phyloP scores from a whole-genome alignment of 1,284 basidiomycete genomes.

The Trichosporon sp. region DNA sequence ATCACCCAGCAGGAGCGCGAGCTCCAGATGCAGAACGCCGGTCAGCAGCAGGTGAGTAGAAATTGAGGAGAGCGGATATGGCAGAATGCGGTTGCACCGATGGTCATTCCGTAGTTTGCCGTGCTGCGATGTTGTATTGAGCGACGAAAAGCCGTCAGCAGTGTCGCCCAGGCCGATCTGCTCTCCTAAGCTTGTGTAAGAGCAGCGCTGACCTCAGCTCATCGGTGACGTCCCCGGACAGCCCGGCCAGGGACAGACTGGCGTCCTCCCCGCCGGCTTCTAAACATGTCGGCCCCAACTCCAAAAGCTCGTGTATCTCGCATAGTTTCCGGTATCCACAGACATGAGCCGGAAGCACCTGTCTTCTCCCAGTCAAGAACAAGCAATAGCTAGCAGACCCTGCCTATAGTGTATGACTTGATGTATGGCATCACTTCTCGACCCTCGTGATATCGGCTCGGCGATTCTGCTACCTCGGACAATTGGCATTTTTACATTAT shows the following conservation, averaged over 20 bases:
- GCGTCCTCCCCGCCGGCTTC: constrained; percentile 20
- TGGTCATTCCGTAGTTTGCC: background rate
- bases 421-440: constrained; percentile 4
- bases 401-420: constrained; percentile 4
- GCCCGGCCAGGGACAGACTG: background rate
- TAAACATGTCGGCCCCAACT: constrained; percentile 5
- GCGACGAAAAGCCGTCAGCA: background rate
- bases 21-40: constrained; percentile 85
- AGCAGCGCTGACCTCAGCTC: constrained; percentile 10
- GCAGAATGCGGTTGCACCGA: background rate
- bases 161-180: background rate
- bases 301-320: background rate
- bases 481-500: constrained; percentile 1
- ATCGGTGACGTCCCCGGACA: constrained; percentile 14
- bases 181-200: background rate
- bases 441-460: no score
- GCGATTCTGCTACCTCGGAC: no score
- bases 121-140: background rate
- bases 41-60: constrained; percentile 78
- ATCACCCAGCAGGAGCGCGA: constrained; percentile 93
- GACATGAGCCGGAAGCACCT: background rate
- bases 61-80: background rate
- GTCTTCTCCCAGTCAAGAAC: constrained; percentile 2
- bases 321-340: background rate
- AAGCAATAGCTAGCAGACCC: constrained; percentile 1